Evolutionary conservation across 176 grass and related monocot species (phyloP), one percentile per base, ranked within the genome.

Genomic region (Ensete glaucum): DNA sequence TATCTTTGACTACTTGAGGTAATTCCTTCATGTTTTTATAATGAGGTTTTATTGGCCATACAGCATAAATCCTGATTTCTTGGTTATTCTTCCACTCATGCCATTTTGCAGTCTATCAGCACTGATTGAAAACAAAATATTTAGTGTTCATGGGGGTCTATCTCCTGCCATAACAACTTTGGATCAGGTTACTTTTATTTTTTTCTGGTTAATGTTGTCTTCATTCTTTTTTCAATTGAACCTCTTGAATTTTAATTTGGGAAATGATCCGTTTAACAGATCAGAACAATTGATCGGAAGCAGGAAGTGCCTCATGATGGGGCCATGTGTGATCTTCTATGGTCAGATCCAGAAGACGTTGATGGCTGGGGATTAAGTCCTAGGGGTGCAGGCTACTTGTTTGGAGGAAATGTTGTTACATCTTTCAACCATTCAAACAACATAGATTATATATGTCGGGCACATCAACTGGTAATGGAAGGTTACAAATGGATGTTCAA

Each of bases 401-500:
- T 99, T 85, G 95, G 95, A 71, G 88, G 91, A 67, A 91, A 87
- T 64, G 91, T 99, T 9, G 91, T 99, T 73, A 49, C 82, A 65
- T 87, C 88, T 3, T 99, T 99, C 85, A 99, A 99, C 72, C 95
- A 91, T 63, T 76, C 88, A 76, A 99, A 99, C 76, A 91, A 89
- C 73, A 94, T 94, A 26, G 95, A 99, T 82, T 99, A 99, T 72
- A 99, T 99, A 76, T 99, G 95, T 5, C 95, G 95, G 55, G 95
- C 95, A 54, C 95, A 99, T 85, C 95, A 99, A 53, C 84, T 99
- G 53, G 95, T 99, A 53, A 99, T 99, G 95, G 95, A 99, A 85
- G 95, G 95, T 24, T 99, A 89, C 71, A 99, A 99, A 77, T 99
- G 95, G 95, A 94, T 99, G 95, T 99, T 99, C 81, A 89, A 91